These are phyloP conservation scores for Corniculantispora saksenae DNA, from an alignment of 2,329 filamentous ascomycete genomes.

Conservation along the genomic window DNA sequence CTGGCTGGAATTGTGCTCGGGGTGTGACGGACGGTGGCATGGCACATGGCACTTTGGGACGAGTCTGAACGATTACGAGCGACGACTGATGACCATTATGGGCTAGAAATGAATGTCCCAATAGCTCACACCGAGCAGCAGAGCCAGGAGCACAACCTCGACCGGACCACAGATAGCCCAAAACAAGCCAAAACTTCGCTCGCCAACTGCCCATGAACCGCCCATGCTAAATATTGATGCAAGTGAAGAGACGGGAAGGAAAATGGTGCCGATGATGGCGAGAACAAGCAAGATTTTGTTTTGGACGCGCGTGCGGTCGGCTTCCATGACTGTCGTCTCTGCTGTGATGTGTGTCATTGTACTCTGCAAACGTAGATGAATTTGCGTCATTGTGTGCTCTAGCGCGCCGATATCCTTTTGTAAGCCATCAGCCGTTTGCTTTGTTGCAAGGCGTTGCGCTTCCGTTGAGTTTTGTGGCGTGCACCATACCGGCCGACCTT, in stretches of 20 bases:
- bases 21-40: not conserved
- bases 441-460: not conserved
- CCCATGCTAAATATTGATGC: constrained; percentile 22
- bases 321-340: constrained; percentile 21
- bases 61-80: not conserved
- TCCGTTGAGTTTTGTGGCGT: constrained; percentile 7
- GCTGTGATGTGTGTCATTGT: constrained; percentile 21
- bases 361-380: constrained; percentile 18
- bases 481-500: constrained; percentile 14
- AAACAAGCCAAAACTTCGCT: constrained; percentile 18
- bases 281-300: constrained; percentile 21
- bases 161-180: constrained; percentile 19
- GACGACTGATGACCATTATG: not conserved
- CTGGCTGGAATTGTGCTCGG: not conserved
- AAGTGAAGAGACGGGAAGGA: constrained; percentile 18
- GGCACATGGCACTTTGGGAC: not conserved
- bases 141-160: constrained; percentile 14
- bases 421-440: constrained; percentile 4
- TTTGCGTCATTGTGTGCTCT: constrained; percentile 16
- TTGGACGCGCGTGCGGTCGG: constrained; percentile 18
- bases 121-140: constrained; percentile 13
- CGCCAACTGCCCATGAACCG: constrained; percentile 19
- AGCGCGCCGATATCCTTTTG: constrained; percentile 7
- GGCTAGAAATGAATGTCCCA: constrained; percentile 10
- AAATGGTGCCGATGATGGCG: constrained; percentile 19